phyloP scores from a whole-genome alignment of 805 yeast genomes.

The Nakazawaea molendinolei region DNA sequence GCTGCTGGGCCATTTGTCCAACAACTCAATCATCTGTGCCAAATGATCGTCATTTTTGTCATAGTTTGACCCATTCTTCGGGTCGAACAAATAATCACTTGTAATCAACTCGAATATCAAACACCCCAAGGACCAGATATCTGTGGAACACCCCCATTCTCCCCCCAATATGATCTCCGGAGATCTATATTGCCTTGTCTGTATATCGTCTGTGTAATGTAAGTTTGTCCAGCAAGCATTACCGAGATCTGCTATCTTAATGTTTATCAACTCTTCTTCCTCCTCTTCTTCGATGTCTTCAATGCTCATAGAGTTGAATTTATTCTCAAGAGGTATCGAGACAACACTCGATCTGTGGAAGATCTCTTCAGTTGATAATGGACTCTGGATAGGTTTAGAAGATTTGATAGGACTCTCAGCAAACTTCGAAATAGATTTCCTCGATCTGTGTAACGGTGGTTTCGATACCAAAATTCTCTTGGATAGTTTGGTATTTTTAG shows the following conservation, averaged over 20 bases:
- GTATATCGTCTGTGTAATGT: conserved; percentile 74
- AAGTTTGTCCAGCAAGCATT: conserved; percentile 79
- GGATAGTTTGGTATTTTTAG: background rate
- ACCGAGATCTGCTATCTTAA: conserved; percentile 91
- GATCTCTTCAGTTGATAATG: conserved; percentile 26
- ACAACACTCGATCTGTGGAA: conserved; percentile 11
- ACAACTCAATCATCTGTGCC: conserved; percentile 85
- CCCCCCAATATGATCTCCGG: conserved; percentile 82
- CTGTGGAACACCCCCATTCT: conserved; percentile 92
- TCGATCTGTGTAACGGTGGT: conserved; percentile 15
- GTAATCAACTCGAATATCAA: conserved; percentile 84
- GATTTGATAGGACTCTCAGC: conserved; percentile 28
- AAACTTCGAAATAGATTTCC: conserved; percentile 11
- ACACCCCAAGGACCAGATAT: conserved; percentile 95
- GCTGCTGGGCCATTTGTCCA: conserved; percentile 59
- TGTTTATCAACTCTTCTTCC: conserved; percentile 47
- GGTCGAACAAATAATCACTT: conserved; percentile 93
- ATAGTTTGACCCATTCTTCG: conserved; percentile 69
- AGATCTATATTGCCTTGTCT: conserved; percentile 69
- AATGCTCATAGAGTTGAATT: conserved; percentile 12
- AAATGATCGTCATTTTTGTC: conserved; percentile 92
- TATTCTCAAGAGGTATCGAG: conserved; percentile 8
- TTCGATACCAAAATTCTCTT: no score
- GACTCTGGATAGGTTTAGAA: conserved; percentile 44
- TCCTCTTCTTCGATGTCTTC: conserved; percentile 22